Base-by-base conservation (phyloP, 441 rosid genomes). In the Brassica hybrid region DNA sequence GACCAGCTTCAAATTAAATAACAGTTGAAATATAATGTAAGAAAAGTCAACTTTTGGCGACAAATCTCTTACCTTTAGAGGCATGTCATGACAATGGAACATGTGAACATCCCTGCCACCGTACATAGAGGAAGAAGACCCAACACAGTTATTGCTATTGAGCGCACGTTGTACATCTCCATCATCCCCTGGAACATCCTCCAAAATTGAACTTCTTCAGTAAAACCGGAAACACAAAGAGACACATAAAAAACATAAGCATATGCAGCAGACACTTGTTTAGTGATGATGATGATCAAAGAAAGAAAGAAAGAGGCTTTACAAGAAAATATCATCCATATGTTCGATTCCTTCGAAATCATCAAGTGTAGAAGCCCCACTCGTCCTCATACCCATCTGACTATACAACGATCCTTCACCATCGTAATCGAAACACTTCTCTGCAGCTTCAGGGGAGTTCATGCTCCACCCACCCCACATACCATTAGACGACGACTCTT, bases 301-400 rank as follows among this genome's bases (percentile, higher is more conserved):
- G 18, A 69, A 62, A 71, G 18, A 69, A 62, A 71, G 69, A 58
- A 65, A 18, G 64, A 63, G 84, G 70, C 72, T 60, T 86, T 89
- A 93, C 98, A 88, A 75, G 97, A 87, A 91, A 57, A 87, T 73
- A 79, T 89, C 91, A 74, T 90, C 91, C 76, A 81, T 74, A 62
- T 87, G 89, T 43, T 87, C 89, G 62, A 86, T 84, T 81, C 86
- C 82, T 21, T 82, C 81, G 4, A 86, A 82, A 71, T 85, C 83
- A 21, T 84, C 61, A 38, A 80, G 90, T 79, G 79, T 75, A 58
- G 79, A 70, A 21, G 63, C 83, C 50, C 69, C 76, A 2, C 72
- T 59, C 6, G 59, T 70, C 9, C 60, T 60, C 73, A 75, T 77
- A 56, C 83, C 86, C 72, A 72, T 81, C 23, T 82, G 85, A 69